Conservation (phyloP, 1,139 yeast genomes). For the Yamadazyma sp. region DNA sequence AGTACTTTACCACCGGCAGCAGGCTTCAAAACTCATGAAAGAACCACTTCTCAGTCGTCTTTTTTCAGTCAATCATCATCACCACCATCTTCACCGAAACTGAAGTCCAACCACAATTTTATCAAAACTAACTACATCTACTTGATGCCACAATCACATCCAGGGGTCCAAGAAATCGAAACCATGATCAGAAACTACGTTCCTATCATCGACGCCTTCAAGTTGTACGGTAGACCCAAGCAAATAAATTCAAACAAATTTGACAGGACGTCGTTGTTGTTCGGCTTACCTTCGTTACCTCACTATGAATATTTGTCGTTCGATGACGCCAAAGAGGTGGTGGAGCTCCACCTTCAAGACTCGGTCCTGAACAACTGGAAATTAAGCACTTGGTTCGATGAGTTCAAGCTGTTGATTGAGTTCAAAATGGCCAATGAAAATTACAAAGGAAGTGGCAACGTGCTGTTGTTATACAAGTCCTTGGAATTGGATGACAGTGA, state of each 20-base stretch:
- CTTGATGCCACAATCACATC: slow-evolving; percentile 55
- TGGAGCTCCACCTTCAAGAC: slow-evolving; percentile 28
- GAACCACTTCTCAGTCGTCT: slow-evolving; percentile 22
- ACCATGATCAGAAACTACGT: slow-evolving; percentile 56
- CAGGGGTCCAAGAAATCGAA: slow-evolving; percentile 56
- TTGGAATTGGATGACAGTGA: slow-evolving; percentile 18
- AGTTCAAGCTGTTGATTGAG: slow-evolving; percentile 44
- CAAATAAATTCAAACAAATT: slow-evolving; percentile 49
- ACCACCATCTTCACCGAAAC: slow-evolving; percentile 18
- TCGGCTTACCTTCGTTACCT: slow-evolving; percentile 59
- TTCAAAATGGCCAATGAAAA: slow-evolving; percentile 18
- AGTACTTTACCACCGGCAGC: slow-evolving; percentile 3
- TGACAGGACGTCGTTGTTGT: slow-evolving; percentile 46
- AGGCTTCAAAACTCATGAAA: slow-evolving; percentile 16
- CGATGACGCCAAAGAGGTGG: slow-evolving; percentile 36
- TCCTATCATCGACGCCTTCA: slow-evolving; percentile 54
- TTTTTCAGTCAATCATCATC: slow-evolving; percentile 19
- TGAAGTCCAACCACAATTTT: slow-evolving; percentile 22
- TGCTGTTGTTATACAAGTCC: slow-evolving; percentile 28
- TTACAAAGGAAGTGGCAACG: slow-evolving; percentile 34
- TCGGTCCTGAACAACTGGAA: slow-evolving; percentile 38
- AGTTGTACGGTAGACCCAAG: slow-evolving; percentile 54
- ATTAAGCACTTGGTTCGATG: slow-evolving; percentile 18
- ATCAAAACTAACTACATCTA: slow-evolving; percentile 40
- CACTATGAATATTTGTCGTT: slow-evolving; percentile 49